Conservation (phyloP, 2,329 filamentous ascomycete species). For the Ophiostoma populinum region DNA sequence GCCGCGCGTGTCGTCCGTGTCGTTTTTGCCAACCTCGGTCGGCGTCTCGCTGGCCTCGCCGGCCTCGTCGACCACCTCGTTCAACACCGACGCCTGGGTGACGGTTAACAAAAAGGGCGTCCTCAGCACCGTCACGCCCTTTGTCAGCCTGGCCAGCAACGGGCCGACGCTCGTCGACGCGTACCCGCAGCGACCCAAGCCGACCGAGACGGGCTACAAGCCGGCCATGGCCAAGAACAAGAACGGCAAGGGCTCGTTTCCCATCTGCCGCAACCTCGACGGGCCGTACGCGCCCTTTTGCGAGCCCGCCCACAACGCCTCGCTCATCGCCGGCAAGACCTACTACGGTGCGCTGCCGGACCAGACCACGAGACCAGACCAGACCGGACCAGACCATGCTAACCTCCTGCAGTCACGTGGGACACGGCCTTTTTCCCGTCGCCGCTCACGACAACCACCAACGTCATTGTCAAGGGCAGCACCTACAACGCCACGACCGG, state of each 20-base stretch:
- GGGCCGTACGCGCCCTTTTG: slow-evolving; percentile 34
- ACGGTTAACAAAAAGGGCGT: slow-evolving; percentile 29
- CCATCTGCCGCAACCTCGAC: slow-evolving; percentile 30
- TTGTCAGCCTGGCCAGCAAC: slow-evolving; percentile 27
- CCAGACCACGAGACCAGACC: too few relatives aligned
- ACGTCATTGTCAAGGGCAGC: slow-evolving; percentile 20
- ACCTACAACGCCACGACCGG: slow-evolving; percentile 23
- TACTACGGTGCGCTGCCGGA: slow-evolving; percentile 29
- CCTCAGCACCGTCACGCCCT: slow-evolving; percentile 32
- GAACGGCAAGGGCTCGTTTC: slow-evolving; percentile 29
- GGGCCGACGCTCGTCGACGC: slow-evolving; percentile 21
- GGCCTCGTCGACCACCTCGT: slow-evolving; percentile 4
- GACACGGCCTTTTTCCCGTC: slow-evolving; percentile 33
- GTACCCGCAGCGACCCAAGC: slow-evolving; percentile 12
- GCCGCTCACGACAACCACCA: slow-evolving; percentile 21
- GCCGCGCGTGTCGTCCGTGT: too few relatives aligned
- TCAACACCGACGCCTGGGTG: slow-evolving; percentile 29
- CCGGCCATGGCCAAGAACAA: slow-evolving; percentile 28
- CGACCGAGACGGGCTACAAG: slow-evolving; percentile 18
- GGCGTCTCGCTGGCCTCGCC: slow-evolving; percentile 10
- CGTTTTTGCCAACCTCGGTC: slow-evolving; percentile 7
- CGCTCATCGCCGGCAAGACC: slow-evolving; percentile 25
- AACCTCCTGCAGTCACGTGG: slow-evolving; percentile 32
- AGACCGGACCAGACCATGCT: neutral
- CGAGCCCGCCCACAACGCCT: slow-evolving; percentile 25